A percentile compares a stretch with the other conserved stretches of the same genome.
Evolutionary conservation across 139 green algal species (phyloP).

Genomic region (Chlorokybus atmophyticus): DNA sequence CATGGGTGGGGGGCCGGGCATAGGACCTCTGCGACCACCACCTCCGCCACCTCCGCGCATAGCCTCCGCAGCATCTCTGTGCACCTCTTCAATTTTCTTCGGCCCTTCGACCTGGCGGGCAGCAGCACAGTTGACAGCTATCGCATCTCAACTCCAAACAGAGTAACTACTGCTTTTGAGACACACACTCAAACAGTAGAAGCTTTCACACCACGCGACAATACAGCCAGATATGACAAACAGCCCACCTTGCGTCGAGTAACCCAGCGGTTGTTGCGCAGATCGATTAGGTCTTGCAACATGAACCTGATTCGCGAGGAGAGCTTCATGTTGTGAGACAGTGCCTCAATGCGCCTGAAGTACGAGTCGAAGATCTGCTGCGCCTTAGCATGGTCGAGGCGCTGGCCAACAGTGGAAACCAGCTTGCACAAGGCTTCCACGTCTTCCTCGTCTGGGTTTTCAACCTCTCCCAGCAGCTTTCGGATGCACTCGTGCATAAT

Average conservation of each 20-base stretch:
- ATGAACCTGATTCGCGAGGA: constrained; percentile 34
- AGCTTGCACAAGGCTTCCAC: constrained; percentile 97
- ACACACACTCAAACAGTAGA: no score
- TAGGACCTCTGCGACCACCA: no score
- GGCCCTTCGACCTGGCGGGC: constrained; percentile 39
- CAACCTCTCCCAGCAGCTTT: constrained; percentile 31
- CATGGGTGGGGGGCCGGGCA: no score
- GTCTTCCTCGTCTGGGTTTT: constrained; percentile 61
- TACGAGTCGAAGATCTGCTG: constrained; percentile 38
- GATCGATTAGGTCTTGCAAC: constrained; percentile 38
- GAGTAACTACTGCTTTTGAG: no score
- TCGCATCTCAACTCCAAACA: no score
- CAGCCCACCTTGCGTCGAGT: constrained; percentile 33
- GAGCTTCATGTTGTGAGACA: constrained; percentile 20
- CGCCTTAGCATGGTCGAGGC: constrained; percentile 36
- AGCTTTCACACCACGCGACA: no score
- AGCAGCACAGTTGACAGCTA: no score
- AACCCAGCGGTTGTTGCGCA: constrained; percentile 31
- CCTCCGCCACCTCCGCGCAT: no score
- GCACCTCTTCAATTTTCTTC: constrained; percentile 46
- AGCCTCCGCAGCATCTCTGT: constrained; percentile 25
- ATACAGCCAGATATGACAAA: no score
- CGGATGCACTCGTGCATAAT: constrained; percentile 95
- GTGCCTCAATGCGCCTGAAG: constrained; percentile 26
- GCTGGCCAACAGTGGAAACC: constrained; percentile 52